Base-by-base conservation (phyloP, 2,329 filamentous ascomycete genomes). In the Botryotinia narcissicola region DNA sequence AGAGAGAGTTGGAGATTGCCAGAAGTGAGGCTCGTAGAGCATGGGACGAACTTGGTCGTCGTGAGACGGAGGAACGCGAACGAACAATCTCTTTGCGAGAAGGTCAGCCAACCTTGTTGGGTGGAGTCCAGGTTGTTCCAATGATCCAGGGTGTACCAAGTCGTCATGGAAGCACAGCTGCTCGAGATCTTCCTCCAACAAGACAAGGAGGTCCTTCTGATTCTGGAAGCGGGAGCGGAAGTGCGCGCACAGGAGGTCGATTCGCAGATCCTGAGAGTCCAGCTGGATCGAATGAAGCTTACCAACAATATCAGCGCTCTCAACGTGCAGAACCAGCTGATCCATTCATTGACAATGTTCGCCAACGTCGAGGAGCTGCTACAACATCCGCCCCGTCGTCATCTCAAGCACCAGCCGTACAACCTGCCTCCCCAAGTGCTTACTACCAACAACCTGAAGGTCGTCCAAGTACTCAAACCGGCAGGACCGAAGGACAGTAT, bases 21-120 rank as follows among this genome's bases (percentile, higher is more conserved):
- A 98, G 97, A 80, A 95, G 98, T 78, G 96, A 99, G 83, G 95
- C 96, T 14, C 90, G 95, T 51, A 90, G 96, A 73, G 96, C 96
- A 1, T 99, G 96, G 96, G 96, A 99, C 84, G 96, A 98, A 82
- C 89, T 99, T 1, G 96, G 96, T 37, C 89, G 95, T 70, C 90
- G 94, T 70, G 96, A 98, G 82, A 94, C 98, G 80, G 93, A 97
- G 82, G 95, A 98, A 82, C 90, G 95, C 9, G 95, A 98, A 76
- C 89, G 93, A 63, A 96, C 93, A 2, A 87, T 90, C 42, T 94
- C 93, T n/a, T 85, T 99, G 37, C 91, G 96, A 79, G 92, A 93
- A 75, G 96, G 96, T 10, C 90, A 94, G 74, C 93, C 95, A 22
- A 98, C 94, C 1, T 86, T 97, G 67, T 93, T 99, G 14, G 94